Evolutionary conservation across 768 basidiomycete species (phyloP).

Genomic region (Pilatotrama ljubarskyi): DNA sequence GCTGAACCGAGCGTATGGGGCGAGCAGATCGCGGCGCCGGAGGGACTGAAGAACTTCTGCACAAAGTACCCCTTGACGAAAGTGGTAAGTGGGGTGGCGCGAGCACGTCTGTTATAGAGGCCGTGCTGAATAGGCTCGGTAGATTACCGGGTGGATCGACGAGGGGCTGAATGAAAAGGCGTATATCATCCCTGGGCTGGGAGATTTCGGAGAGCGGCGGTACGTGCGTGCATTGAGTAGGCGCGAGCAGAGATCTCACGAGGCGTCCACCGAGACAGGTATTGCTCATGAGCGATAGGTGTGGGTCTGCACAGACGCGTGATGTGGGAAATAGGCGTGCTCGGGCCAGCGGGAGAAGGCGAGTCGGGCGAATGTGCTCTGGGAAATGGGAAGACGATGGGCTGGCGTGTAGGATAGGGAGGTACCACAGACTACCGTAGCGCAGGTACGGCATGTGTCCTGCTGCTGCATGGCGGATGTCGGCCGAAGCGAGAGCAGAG

Average conservation of each 20-base stretch:
- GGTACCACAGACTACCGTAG: no score
- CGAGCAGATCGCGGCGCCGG: slow-evolving; percentile 79
- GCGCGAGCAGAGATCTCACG: background rate
- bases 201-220: slow-evolving; percentile 96
- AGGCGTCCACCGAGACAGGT: slow-evolving; percentile 2
- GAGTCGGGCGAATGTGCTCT: no score
- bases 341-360: background rate
- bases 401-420: no score
- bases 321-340: background rate
- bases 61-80: slow-evolving; percentile 70
- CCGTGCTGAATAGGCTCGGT: slow-evolving; percentile 4
- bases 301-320: background rate
- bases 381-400: no score
- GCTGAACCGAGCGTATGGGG: background rate
- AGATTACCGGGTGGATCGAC: slow-evolving; percentile 97
- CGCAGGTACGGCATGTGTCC: no score
- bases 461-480: no score
- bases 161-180: slow-evolving; percentile 87
- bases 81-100: slow-evolving; percentile 54
- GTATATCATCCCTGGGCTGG: slow-evolving; percentile 91
- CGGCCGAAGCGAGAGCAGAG: no score
- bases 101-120: background rate
- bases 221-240: slow-evolving; percentile 28
- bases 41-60: slow-evolving; percentile 84
- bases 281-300: slow-evolving; percentile 18